Base-by-base conservation (phyloP, 108 stramenopile species). In the Cylindrotheca closterium region DNA sequence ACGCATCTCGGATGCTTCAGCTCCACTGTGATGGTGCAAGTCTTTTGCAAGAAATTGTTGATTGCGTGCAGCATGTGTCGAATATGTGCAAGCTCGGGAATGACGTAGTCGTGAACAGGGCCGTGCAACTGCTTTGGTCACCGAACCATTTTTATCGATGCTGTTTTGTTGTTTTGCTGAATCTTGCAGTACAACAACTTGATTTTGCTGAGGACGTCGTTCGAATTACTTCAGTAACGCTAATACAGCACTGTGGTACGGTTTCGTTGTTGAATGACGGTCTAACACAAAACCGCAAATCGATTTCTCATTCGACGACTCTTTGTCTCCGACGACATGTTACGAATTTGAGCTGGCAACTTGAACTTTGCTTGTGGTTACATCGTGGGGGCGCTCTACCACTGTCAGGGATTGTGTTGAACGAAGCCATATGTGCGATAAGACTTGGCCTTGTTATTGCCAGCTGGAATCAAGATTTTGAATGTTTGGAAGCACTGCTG, bases 361-460 rank as follows among this genome's bases (percentile, higher is more conserved):
- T 94, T 19, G 93, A 94, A 67, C 37, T 91, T 12, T 94, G 89
- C 53, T 64, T 94, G 19, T 91, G 93, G 93, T 70, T 94, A 30
- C 80, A 88, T 68, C 79, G 93, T 31, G 88, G 93, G 26, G 87
- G 84, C 15, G 74, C 68, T 0, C 64, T 91, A 46, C 80, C 85
- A 7, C 45, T 91, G 22, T 89, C 87, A 24, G 64, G 73, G 7
- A 42, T 77, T 48, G 86, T 85, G 4, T 33, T 82, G 15, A 91
- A 91, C 61, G 89, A 91, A 73, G 63, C 85, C 21, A 75, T 84
- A 49, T 75, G 82, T 33, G 74, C 84, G 30, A 79, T 91, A 12
- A 75, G 93, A 51, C 67, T 86, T 46, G 93, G 93, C 19, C 55
- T 87, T 31, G 51, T 87, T 15, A 45, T 72, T 53, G 58, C 78